These are phyloP conservation scores for Nakazawaea pomicola DNA, from an alignment of 805 yeast species.

Conservation along the genomic window DNA sequence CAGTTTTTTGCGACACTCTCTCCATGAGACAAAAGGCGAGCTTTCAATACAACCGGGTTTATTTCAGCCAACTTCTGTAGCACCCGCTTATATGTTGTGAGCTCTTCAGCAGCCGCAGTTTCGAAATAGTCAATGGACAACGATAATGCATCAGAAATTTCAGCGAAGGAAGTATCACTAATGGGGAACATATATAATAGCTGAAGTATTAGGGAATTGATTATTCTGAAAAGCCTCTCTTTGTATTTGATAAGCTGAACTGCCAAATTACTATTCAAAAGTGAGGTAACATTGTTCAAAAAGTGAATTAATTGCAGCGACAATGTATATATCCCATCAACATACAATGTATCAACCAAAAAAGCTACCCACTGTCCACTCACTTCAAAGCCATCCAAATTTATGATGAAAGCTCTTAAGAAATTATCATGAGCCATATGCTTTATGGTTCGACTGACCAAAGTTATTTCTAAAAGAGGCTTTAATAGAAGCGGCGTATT, in stretches of 20 bases:
- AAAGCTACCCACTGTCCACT: constrained; percentile 20
- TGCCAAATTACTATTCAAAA: constrained; percentile 28
- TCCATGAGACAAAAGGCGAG: not conserved
- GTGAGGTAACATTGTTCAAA: constrained; percentile 28
- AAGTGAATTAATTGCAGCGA: constrained; percentile 25
- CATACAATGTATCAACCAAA: constrained; percentile 21
- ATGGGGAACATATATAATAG: constrained; percentile 29
- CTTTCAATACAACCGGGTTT: constrained; percentile 2
- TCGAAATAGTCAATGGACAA: constrained; percentile 29
- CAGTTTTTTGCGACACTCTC: constrained; percentile 14
- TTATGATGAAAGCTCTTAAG: constrained; percentile 21
- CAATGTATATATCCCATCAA: constrained; percentile 28
- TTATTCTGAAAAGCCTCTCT: constrained; percentile 23
- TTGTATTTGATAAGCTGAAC: constrained; percentile 34
- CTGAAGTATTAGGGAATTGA: constrained; percentile 25
- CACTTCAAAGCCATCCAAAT: too few relatives aligned
- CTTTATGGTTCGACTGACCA: constrained; percentile 21
- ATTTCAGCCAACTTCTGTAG: not conserved
- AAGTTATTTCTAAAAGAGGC: constrained; percentile 25
- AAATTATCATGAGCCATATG: constrained; percentile 31
- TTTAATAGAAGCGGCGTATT: constrained; percentile 26
- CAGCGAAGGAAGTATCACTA: constrained; percentile 27
- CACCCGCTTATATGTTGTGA: constrained; percentile 5
- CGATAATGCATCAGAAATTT: constrained; percentile 24
- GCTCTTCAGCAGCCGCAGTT: constrained; percentile 26